A percentile compares a stretch with the other conserved stretches of the same genome.
Conservation (phyloP, 345 rosid genomes). For the Combretum micranthum region DNA sequence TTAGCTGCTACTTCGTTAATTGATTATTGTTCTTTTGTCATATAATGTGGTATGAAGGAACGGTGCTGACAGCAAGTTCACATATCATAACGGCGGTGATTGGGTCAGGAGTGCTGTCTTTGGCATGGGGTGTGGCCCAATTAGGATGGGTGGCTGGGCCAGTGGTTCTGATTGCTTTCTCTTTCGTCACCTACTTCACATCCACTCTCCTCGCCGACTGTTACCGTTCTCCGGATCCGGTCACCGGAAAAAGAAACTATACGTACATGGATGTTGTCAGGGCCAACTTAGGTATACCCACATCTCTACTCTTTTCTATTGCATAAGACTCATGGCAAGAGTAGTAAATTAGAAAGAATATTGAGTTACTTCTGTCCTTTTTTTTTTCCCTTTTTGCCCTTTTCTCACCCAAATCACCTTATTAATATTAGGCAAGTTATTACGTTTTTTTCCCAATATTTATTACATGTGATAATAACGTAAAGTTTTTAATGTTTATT, state of each 20-base stretch:
- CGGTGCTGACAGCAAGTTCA: slow-evolving; percentile 74
- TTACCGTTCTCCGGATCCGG: slow-evolving; percentile 67
- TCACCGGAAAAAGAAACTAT: slow-evolving; percentile 68
- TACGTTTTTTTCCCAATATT: no score
- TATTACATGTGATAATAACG: no score
- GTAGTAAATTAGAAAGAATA: no score
- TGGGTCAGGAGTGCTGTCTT: slow-evolving; percentile 77
- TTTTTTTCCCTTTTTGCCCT: no score
- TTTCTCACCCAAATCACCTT: no score
- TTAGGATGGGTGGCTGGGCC: slow-evolving; percentile 88
- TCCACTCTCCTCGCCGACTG: slow-evolving; percentile 72
- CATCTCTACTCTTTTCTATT: no score
- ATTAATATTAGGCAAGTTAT: no score
- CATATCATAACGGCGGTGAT: slow-evolving; percentile 93
- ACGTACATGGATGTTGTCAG: slow-evolving; percentile 85
- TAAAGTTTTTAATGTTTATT: no score
- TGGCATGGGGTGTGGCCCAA: slow-evolving; percentile 89
- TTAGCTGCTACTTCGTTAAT: not conserved
- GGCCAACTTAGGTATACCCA: slow-evolving; percentile 46
- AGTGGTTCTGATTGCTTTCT: slow-evolving; percentile 53
- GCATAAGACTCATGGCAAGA: no score
- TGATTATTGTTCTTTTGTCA: not conserved
- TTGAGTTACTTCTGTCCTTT: no score
- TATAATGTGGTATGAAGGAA: slow-evolving; percentile 33
- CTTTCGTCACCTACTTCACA: slow-evolving; percentile 70